Evolutionary conservation across 192 early-diverging fungal genomes (phyloP).

Genomic region (Coemansia asiatica): DNA sequence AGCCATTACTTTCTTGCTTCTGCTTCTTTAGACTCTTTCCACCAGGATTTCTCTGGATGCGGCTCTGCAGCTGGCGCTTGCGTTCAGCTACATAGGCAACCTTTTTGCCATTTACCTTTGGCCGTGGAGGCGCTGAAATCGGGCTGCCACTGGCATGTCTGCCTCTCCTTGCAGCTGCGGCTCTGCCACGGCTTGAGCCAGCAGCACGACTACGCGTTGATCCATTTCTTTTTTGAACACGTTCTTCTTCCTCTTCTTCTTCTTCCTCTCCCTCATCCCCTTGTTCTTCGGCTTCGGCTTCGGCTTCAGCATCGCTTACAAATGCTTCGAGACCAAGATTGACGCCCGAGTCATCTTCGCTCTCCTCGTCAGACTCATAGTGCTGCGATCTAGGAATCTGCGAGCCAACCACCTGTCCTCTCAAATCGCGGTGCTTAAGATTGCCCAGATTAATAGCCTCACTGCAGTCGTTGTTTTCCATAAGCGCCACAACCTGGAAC

Average conservation of each 20-base stretch:
- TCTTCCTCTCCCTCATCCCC: constrained; percentile 4
- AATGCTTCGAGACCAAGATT: not conserved
- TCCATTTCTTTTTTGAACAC: not conserved
- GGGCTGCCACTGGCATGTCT: not conserved
- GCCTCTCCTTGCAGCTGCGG: not conserved
- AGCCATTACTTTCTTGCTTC: not conserved
- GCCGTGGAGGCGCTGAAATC: not conserved
- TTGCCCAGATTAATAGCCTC: constrained; percentile 56
- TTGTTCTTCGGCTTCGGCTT: not conserved
- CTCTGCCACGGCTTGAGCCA: too few species aligned
- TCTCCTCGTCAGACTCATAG: constrained; percentile 12
- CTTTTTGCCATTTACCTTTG: not conserved
- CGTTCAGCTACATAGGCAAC: not conserved
- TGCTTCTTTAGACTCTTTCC: not conserved
- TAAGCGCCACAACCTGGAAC: constrained; percentile 72
- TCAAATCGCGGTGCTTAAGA: constrained; percentile 73
- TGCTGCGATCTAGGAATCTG: constrained; percentile 51
- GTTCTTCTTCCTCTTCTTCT: not conserved
- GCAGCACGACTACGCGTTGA: not conserved
- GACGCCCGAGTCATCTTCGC: constrained; percentile 6
- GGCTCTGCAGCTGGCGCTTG: not conserved
- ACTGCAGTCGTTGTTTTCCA: constrained; percentile 66
- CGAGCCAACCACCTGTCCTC: constrained; percentile 67
- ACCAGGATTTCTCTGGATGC: not conserved
- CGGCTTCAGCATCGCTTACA: constrained; percentile 5